A percentile compares a stretch with the other conserved stretches of the same genome.
Conservation (phyloP, 768 basidiomycete species). For the Kwoniella newhampshirensis region DNA sequence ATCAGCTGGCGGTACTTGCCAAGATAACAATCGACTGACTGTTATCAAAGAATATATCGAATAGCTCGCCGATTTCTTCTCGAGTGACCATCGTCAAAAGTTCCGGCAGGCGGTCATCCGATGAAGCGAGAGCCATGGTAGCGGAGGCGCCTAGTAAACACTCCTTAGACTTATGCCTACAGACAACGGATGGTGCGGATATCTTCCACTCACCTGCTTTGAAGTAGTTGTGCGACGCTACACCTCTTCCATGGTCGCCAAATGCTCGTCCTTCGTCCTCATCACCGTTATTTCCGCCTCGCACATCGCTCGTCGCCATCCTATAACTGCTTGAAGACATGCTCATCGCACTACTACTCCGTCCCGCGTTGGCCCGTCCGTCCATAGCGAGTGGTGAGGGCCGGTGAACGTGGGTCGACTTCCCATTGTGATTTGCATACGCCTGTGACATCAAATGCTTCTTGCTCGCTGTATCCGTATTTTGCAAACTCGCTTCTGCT, state of each 20-base stretch:
- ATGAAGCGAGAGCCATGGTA: constrained; percentile 1
- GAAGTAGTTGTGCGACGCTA: constrained; percentile 88
- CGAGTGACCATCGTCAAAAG: constrained; percentile 84
- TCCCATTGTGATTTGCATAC: constrained; percentile 5
- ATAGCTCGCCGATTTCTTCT: constrained; percentile 86
- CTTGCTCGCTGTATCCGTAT: constrained; percentile 31
- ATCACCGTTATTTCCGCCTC: constrained; percentile 52
- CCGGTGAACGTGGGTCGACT: constrained; percentile 24
- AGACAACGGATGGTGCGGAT: background rate
- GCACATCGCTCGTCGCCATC: constrained; percentile 42
- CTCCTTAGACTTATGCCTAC: no score
- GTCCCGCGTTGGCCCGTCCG: constrained; percentile 4
- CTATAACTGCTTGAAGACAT: constrained; percentile 23
- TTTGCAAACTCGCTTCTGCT: constrained; percentile 72
- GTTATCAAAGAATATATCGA: constrained; percentile 64
- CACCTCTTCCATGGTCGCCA: constrained; percentile 49
- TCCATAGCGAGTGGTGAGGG: constrained; percentile 30
- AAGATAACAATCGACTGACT: constrained; percentile 46
- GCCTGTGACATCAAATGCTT: constrained; percentile 8
- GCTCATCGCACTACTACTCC: constrained; percentile 21
- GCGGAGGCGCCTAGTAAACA: no score
- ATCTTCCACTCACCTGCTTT: constrained; percentile 66
- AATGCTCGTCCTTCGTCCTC: constrained; percentile 17
- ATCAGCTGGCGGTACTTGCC: background rate
- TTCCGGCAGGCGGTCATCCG: constrained; percentile 68